phyloP scores from a whole-genome alignment of 768 basidiomycete genomes.

The Dioszegia aurantiaca region DNA sequence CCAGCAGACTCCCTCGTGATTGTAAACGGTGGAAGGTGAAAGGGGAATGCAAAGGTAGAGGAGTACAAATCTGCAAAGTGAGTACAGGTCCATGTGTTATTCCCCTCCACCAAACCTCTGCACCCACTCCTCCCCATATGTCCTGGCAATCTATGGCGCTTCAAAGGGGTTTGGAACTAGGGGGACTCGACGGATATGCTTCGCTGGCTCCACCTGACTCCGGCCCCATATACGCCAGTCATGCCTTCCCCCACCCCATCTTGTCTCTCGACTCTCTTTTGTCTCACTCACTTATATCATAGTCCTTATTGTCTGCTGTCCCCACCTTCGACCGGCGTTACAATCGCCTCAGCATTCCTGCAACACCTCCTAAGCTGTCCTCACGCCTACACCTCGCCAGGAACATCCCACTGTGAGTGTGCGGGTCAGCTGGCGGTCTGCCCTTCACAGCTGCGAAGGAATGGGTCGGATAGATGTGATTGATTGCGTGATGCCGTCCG shows the following conservation, averaged over 20 bases:
- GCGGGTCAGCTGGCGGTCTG: no score
- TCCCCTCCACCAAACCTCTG: not conserved
- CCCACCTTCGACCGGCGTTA: conserved; percentile 8
- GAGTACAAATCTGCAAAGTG: not conserved
- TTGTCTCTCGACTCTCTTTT: conserved; percentile 2
- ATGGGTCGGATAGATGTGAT: no score
- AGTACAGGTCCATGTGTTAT: not conserved
- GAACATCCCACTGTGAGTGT: no score
- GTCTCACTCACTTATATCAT: conserved; percentile 13
- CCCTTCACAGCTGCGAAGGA: no score
- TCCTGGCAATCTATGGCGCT: conserved; percentile 2
- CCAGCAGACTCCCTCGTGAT: not conserved
- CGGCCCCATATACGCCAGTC: not conserved
- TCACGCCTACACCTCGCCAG: no score
- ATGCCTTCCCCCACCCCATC: not conserved
- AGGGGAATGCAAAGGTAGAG: not conserved
- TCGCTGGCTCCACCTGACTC: conserved; percentile 13
- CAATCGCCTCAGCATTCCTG: conserved; percentile 6
- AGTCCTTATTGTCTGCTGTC: conserved; percentile 3
- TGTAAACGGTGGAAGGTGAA: not conserved
- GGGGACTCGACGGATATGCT: not conserved
- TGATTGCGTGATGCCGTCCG: no score
- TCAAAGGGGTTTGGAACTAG: conserved; percentile 10
- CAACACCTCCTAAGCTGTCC: not conserved
- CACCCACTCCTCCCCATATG: conserved; percentile 5